Conservation (phyloP, 306 rosid genomes). For the Quercus bicolor region DNA sequence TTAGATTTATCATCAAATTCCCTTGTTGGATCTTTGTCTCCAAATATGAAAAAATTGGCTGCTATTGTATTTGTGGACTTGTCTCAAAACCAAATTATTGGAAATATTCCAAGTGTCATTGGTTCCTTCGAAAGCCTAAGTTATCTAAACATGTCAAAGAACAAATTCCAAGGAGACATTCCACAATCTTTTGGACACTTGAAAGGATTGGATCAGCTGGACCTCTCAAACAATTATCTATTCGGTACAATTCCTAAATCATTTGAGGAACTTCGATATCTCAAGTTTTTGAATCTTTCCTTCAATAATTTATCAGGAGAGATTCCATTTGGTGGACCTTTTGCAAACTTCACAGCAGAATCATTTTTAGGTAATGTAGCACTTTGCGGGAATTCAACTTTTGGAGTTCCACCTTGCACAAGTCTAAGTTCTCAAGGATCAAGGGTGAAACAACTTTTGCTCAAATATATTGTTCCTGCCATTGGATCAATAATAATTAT, state of each 20-base stretch:
- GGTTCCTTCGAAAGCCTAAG: neutral
- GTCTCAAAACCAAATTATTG: neutral
- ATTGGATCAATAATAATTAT: too few species aligned
- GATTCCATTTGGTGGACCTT: conserved; percentile 1
- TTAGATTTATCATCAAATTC: too few species aligned
- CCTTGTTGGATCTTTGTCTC: neutral
- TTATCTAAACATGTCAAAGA: too few species aligned
- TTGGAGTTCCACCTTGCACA: neutral
- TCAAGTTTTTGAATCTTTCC: neutral
- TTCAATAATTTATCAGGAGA: neutral
- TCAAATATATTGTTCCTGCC: too few species aligned
- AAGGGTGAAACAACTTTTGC: too few species aligned
- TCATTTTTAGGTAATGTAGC: neutral
- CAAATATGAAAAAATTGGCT: neutral
- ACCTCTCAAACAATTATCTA: too few species aligned
- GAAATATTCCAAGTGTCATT: neutral
- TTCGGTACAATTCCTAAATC: too few species aligned
- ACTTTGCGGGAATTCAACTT: neutral
- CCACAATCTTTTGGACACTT: too few species aligned
- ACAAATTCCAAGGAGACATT: too few species aligned
- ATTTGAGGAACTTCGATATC: neutral
- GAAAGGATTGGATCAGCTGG: too few species aligned
- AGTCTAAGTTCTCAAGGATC: neutral
- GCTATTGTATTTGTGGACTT: neutral
- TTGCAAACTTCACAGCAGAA: neutral